Percentiles rank a stretch among this genome's conserved stretches.
Conservation (phyloP, 2,329 filamentous ascomycete genomes). For the Colletotrichum sojae region DNA sequence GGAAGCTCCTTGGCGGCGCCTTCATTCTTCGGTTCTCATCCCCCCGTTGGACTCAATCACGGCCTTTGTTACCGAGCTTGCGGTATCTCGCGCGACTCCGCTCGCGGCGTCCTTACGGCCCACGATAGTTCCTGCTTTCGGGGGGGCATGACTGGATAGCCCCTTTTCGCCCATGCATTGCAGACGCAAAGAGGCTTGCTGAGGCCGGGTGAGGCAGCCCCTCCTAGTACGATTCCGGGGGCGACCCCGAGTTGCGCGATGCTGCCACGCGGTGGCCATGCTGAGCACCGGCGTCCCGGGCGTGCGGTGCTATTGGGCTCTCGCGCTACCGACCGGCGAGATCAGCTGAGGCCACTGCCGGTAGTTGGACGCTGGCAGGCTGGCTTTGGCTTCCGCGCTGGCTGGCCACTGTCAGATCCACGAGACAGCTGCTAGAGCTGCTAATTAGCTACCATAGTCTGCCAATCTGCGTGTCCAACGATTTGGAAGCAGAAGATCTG, state of each 20-base stretch:
- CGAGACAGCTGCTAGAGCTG: not conserved
- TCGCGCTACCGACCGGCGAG: not conserved
- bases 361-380: not conserved
- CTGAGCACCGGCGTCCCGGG: constrained; percentile 22
- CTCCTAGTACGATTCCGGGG: constrained; percentile 27
- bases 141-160: constrained; percentile 8
- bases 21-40: not conserved
- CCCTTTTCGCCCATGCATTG: constrained; percentile 9
- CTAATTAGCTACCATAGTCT: not conserved
- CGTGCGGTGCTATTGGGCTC: not conserved
- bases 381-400: not conserved
- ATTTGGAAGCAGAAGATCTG: constrained; percentile 26
- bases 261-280: constrained; percentile 39
- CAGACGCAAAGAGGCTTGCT: constrained; percentile 26
- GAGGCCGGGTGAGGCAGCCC: constrained; percentile 5
- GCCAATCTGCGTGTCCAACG: not conserved
- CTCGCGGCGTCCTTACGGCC: constrained; percentile 22
- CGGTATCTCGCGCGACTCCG: constrained; percentile 9
- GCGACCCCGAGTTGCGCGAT: constrained; percentile 4
- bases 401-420: constrained; percentile 2
- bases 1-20: constrained; percentile 15
- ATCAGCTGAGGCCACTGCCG: constrained; percentile 19
- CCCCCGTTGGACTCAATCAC: constrained; percentile 19
- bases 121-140: constrained; percentile 12
- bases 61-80: constrained; percentile 12